Evolutionary conservation across 495 filamentous ascomycete species (phyloP).

Genomic region (Aspergillus taichungensis): DNA sequence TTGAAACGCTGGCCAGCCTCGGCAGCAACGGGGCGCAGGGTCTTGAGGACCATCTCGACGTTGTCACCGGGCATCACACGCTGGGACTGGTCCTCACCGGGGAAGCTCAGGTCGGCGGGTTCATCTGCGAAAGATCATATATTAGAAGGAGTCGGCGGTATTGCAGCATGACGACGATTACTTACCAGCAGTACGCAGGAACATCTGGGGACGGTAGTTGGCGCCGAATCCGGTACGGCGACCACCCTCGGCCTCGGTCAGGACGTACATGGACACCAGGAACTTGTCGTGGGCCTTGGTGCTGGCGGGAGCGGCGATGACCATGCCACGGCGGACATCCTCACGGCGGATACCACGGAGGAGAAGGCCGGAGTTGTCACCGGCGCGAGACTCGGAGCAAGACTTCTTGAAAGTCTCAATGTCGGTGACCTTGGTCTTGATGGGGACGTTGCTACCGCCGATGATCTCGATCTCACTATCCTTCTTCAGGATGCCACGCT

Average conservation of each 20-base stretch:
- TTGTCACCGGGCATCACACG: slow-evolving; percentile 98
- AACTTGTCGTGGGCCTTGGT: slow-evolving; percentile 81
- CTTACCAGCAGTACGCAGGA: slow-evolving; percentile 78
- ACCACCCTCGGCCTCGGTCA: slow-evolving; percentile 95
- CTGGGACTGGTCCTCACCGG: slow-evolving; percentile 63
- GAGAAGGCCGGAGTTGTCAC: slow-evolving; percentile 97
- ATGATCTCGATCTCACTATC: slow-evolving; percentile 90
- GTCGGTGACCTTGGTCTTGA: slow-evolving; percentile 98
- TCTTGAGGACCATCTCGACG: slow-evolving; percentile 83
- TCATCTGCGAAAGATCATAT: slow-evolving; percentile 48
- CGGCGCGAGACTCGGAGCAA: slow-evolving; percentile 84
- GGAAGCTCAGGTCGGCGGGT: slow-evolving; percentile 70
- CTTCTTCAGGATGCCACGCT: slow-evolving; percentile 87
- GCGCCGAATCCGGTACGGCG: slow-evolving; percentile 85
- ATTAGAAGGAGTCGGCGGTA: not conserved
- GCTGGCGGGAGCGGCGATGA: slow-evolving; percentile 68
- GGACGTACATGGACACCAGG: slow-evolving; percentile 89
- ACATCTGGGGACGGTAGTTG: slow-evolving; percentile 96
- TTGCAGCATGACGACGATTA: slow-evolving; percentile 5
- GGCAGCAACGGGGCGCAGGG: slow-evolving; percentile 72
- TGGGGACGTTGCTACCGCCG: slow-evolving; percentile 61
- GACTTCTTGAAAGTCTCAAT: slow-evolving; percentile 99
- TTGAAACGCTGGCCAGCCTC: slow-evolving; percentile 92
- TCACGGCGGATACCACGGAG: slow-evolving; percentile 92
- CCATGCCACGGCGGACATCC: slow-evolving; percentile 90